Conservation (phyloP, 1,284 basidiomycete species). For the Moesziomyces sp. region DNA sequence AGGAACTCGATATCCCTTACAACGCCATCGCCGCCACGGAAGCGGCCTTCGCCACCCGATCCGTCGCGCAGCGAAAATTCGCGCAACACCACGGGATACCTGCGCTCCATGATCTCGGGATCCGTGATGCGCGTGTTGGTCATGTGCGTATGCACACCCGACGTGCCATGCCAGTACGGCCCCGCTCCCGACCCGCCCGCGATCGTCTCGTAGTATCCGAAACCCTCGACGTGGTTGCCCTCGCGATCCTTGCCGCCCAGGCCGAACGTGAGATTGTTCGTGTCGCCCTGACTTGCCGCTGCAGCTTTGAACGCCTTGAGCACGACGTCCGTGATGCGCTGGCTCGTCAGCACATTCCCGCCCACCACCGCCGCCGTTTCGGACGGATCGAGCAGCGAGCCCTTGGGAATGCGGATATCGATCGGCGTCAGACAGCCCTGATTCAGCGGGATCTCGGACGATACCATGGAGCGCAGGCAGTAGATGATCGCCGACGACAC, state of each 20-base stretch:
- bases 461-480: slow-evolving; percentile 89
- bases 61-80: slow-evolving; percentile 81
- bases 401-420: slow-evolving; percentile 81
- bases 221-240: slow-evolving; percentile 80
- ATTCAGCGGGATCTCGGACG: slow-evolving; percentile 91
- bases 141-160: slow-evolving; percentile 75
- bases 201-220: slow-evolving; percentile 97
- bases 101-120: slow-evolving; percentile 88
- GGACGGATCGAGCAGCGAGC: slow-evolving; percentile 83
- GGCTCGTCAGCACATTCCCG: slow-evolving; percentile 90
- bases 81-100: slow-evolving; percentile 87
- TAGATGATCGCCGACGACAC: slow-evolving; percentile 94
- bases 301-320: slow-evolving; percentile 91
- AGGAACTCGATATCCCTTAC: slow-evolving; percentile 88
- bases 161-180: slow-evolving; percentile 82
- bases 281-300: slow-evolving; percentile 90
- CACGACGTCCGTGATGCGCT: slow-evolving; percentile 94
- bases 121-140: slow-evolving; percentile 84
- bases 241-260: slow-evolving; percentile 84
- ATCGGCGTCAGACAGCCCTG: slow-evolving; percentile 82
- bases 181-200: slow-evolving; percentile 91
- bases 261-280: slow-evolving; percentile 90
- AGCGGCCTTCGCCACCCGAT: slow-evolving; percentile 82
- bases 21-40: slow-evolving; percentile 86
- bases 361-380: slow-evolving; percentile 84